A percentile compares a stretch with the other conserved stretches of the same genome.
Conservation (phyloP, 2,329 filamentous ascomycete genomes). For the Akanthomyces muscarius region DNA sequence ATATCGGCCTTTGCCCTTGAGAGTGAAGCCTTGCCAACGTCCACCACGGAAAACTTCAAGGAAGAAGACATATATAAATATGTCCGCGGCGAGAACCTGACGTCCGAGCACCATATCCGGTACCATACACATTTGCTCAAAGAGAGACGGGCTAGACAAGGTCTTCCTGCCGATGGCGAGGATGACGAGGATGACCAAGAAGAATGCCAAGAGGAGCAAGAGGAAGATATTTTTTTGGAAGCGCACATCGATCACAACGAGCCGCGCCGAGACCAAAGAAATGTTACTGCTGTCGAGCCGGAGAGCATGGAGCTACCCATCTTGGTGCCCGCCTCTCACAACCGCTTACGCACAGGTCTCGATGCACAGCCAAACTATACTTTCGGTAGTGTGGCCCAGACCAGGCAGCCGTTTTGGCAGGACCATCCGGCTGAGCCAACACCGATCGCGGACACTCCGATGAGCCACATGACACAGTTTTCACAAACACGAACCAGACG, state of each 20-base stretch:
- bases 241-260: rapidly evolving
- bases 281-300: neutral
- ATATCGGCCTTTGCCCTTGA: neutral
- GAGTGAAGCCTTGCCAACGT: neutral
- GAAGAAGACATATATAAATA: conserved; percentile 12
- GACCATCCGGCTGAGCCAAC: conserved; percentile 2
- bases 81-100: conserved; percentile 5
- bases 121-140: conserved; percentile 11
- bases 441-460: conserved; percentile 7
- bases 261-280: neutral
- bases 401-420: neutral
- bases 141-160: neutral
- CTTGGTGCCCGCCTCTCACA: neutral
- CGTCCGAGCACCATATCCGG: conserved; percentile 12
- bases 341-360: neutral
- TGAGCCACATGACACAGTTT: conserved; percentile 13
- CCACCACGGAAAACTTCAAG: neutral
- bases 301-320: neutral
- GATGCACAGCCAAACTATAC: neutral
- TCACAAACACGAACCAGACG: neutral
- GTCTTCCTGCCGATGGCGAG: neutral
- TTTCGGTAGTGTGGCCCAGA: neutral
- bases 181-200: neutral
- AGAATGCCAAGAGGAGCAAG: neutral
- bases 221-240: rapidly evolving